Evolutionary conservation across 108 stramenopile species (phyloP).

Genomic region (Stephanodiscus minutulus): DNA sequence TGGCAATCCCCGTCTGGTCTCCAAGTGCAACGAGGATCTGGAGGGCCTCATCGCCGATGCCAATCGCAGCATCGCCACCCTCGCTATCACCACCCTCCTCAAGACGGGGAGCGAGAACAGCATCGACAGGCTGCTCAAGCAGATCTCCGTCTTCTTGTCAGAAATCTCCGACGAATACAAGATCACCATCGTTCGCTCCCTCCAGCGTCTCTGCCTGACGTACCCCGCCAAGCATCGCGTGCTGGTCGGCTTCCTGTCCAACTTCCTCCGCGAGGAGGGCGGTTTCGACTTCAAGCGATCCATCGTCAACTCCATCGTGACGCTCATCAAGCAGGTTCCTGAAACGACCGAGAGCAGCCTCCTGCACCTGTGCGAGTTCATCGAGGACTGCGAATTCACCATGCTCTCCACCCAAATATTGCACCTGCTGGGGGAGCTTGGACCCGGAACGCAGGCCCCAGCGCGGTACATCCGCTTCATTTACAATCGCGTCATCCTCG

Average conservation of each 20-base stretch:
- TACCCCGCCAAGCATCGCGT: constrained; percentile 84
- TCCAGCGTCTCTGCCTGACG: constrained; percentile 81
- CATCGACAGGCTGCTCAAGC: constrained; percentile 96
- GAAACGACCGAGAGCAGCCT: constrained; percentile 80
- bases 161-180: constrained; percentile 99
- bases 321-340: constrained; percentile 75
- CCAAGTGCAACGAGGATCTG: constrained; percentile 98
- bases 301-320: constrained; percentile 83
- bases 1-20: constrained; percentile 89
- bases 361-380: constrained; percentile 90
- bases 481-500: constrained; percentile 91
- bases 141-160: constrained; percentile 96
- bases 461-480: constrained; percentile 90
- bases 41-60: constrained; percentile 95
- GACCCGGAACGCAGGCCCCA: constrained; percentile 68
- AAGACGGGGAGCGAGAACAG: constrained; percentile 97
- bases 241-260: constrained; percentile 85
- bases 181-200: constrained; percentile 80
- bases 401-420: constrained; percentile 76
- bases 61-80: constrained; percentile 96
- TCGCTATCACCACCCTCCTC: constrained; percentile 98
- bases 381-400: constrained; percentile 93
- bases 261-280: constrained; percentile 86
- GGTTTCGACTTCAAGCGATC: constrained; percentile 87
- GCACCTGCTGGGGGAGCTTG: constrained; percentile 78